Evolutionary conservation across 345 rosid genomes (phyloP), one percentile per base, ranked within the genome.

Genomic region (Orychophragmus violaceus): DNA sequence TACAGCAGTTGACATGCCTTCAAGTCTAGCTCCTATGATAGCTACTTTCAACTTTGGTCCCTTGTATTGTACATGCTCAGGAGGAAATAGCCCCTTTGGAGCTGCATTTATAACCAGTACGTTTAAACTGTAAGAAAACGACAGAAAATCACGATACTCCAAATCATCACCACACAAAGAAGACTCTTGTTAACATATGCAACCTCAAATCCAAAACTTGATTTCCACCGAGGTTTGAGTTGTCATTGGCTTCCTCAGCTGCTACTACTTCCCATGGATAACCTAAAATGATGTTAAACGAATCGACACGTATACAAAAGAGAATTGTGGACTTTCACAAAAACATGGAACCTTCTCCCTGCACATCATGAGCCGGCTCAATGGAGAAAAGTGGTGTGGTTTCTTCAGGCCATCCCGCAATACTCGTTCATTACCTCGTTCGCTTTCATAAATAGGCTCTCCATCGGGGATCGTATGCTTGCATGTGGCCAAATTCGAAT

Each of bases 1-100:
- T 13, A 88, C 92, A 11, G 99, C 99, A 39, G 97, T 94, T 8
- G 99, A 90, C 99, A 94, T 90, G 59, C 99, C 99, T 14, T 96
- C 99, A 63, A 94, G 95, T 68, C 99, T 97, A 70, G 99, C 92
- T 62, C 99, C 99, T 45, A 94, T 83, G 25, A 94, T 94, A 27
- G 99, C 97, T 70, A 94, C 97, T 80, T 94, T 94, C 71, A 94
- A 78, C 87, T 94, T 94, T 0, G 99, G 99, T 64, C 97, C 99
- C 76, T 89, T 81, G 23, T 94, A 88, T 50, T 77, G 85, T 69
- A 83, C 89, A 36, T 97, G 99, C 82, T 94, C 97, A 5, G 89
- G 89, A 19, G 95, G 99, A 83, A 90, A 94, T 78, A 94, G 70
- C 33, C 96, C 99, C 78, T 90, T 90, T 21, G 99, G 99, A 74